Conservation (phyloP, 192 early-diverging fungal genomes). For the Rhizophagus prolifer region DNA sequence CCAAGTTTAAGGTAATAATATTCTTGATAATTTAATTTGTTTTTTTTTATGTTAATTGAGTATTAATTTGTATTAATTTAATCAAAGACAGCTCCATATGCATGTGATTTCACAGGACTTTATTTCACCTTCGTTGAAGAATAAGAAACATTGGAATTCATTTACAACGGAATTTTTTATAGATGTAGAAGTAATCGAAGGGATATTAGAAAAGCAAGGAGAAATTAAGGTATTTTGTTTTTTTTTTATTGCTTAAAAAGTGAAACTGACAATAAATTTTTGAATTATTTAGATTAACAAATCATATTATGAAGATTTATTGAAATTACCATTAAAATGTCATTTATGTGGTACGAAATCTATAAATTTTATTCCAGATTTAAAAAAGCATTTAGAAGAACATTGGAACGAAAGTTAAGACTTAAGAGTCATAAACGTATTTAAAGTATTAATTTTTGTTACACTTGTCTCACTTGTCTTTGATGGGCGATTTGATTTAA, state of each 20-base stretch:
- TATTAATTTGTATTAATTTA: not conserved
- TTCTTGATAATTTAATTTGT: not conserved
- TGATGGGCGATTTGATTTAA: too few relatives aligned
- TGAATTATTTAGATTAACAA: conserved; percentile 8
- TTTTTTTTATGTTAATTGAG: not conserved
- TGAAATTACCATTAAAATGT: conserved; percentile 6
- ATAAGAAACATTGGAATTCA: conserved; percentile 65
- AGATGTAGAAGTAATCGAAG: conserved; percentile 40
- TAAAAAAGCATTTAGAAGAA: conserved; percentile 4
- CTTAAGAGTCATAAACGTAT: too few relatives aligned
- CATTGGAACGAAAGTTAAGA: conserved; percentile 6
- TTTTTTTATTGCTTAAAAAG: not conserved
- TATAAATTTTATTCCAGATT: not conserved
- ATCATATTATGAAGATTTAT: conserved; percentile 9
- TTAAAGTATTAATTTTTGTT: too few relatives aligned
- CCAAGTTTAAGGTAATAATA: conserved; percentile 52
- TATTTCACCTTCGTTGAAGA: conserved; percentile 46
- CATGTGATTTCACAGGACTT: conserved; percentile 68
- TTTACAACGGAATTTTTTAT: conserved; percentile 64
- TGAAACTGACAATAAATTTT: not conserved
- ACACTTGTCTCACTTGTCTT: too few relatives aligned
- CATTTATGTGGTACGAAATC: conserved; percentile 21
- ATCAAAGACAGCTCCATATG: conserved; percentile 58
- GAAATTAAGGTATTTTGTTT: conserved; percentile 36
- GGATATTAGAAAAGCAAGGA: conserved; percentile 37